phyloP scores from a whole-genome alignment of 306 rosid species.

The Vigna reflexopilosa region DNA sequence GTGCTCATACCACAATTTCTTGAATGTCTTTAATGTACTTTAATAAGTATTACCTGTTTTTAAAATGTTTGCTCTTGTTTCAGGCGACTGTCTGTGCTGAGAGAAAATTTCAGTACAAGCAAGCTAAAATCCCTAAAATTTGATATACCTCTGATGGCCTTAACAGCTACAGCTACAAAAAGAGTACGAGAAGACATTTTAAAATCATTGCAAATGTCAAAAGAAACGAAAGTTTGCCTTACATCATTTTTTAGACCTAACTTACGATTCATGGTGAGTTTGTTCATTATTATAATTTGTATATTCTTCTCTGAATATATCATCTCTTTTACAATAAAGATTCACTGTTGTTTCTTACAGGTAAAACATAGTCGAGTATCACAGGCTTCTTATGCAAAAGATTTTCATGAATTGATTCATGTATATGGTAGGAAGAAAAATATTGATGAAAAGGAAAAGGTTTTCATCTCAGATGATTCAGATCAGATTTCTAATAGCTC shows the following conservation, averaged over 20 bases:
- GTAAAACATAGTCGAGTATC: slow-evolving; percentile 84
- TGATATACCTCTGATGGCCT: slow-evolving; percentile 91
- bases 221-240: slow-evolving; percentile 74
- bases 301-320: neutral
- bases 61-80: slow-evolving; percentile 50
- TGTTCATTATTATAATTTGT: neutral
- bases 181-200: slow-evolving; percentile 85
- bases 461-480: slow-evolving; percentile 46
- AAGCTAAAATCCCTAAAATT: slow-evolving; percentile 64
- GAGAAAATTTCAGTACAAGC: slow-evolving; percentile 74
- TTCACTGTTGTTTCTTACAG: slow-evolving; percentile 52
- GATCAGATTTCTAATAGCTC: slow-evolving; percentile 46
- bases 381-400: slow-evolving; percentile 67
- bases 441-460: slow-evolving; percentile 53
- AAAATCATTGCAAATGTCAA: slow-evolving; percentile 69
- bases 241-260: slow-evolving; percentile 90
- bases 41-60: slow-evolving; percentile 28
- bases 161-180: slow-evolving; percentile 91
- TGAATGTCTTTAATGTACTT: slow-evolving; percentile 20
- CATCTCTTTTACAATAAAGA: slow-evolving; percentile 8
- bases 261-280: slow-evolving; percentile 77
- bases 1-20: slow-evolving; percentile 9
- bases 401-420: slow-evolving; percentile 69
- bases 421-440: slow-evolving; percentile 57
- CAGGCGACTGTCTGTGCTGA: slow-evolving; percentile 78